Evolutionary conservation across 2,329 filamentous ascomycete species (phyloP).

Genomic region (Colletotrichum echinochloae): DNA sequence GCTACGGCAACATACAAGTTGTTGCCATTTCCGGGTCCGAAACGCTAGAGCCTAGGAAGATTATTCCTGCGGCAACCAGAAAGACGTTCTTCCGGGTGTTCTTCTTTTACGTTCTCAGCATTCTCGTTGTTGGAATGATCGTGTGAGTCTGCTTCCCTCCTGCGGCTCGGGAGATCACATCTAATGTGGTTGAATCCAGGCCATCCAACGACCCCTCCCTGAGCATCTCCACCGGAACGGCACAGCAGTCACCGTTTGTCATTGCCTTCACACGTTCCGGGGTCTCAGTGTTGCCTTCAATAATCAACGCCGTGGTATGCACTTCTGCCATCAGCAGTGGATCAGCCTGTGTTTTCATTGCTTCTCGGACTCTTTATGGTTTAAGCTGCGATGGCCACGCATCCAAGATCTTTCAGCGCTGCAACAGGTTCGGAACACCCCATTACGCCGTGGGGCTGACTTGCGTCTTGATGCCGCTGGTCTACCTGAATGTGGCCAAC

Average conservation of each 20-base stretch:
- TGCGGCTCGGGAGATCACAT: not conserved
- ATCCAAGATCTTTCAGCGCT: constrained; percentile 57
- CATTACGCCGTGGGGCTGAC: constrained; percentile 55
- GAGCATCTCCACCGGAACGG: constrained; percentile 45
- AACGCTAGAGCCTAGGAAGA: constrained; percentile 59
- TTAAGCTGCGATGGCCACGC: constrained; percentile 66
- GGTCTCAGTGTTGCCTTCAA: constrained; percentile 63
- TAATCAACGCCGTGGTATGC: constrained; percentile 67
- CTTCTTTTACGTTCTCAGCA: constrained; percentile 60
- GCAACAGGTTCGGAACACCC: constrained; percentile 26
- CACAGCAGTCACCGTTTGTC: constrained; percentile 60
- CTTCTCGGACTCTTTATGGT: constrained; percentile 65
- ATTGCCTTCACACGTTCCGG: constrained; percentile 64
- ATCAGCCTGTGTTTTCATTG: constrained; percentile 67
- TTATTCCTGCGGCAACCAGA: constrained; percentile 44
- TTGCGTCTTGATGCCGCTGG: constrained; percentile 70
- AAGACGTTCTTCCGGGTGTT: constrained; percentile 45
- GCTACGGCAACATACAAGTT: constrained; percentile 44
- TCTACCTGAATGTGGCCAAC: constrained; percentile 70
- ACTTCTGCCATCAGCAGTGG: constrained; percentile 63
- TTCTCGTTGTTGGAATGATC: constrained; percentile 65
- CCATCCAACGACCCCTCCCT: constrained; percentile 64
- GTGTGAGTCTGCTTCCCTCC: constrained; percentile 45
- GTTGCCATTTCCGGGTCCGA: constrained; percentile 44
- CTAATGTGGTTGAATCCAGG: not conserved